Conservation (phyloP, 768 basidiomycete species). For the Postia placenta region DNA sequence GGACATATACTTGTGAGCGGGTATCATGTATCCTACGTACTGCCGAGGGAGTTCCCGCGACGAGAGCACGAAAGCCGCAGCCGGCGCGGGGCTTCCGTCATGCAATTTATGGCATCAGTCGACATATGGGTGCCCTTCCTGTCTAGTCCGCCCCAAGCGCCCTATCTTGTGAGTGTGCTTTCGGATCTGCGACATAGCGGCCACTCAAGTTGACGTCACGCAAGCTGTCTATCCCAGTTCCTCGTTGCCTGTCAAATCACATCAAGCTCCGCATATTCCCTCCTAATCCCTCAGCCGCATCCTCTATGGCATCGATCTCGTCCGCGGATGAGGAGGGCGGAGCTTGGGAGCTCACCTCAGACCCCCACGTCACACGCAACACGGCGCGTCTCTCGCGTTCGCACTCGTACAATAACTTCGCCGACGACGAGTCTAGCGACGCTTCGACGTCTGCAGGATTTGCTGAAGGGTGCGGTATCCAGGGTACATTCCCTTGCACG, state of each 20-base stretch:
- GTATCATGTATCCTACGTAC: conserved; percentile 70
- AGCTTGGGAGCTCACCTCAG: conserved; percentile 71
- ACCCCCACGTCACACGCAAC: conserved; percentile 65
- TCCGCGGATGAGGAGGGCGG: conserved; percentile 66
- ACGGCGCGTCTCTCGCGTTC: conserved; percentile 45
- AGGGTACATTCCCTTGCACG: conserved; percentile 73
- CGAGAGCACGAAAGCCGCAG: conserved; percentile 12
- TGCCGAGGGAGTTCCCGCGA: conserved; percentile 57
- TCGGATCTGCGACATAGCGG: too few species aligned
- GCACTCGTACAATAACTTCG: conserved; percentile 62
- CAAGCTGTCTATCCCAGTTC: conserved; percentile 72
- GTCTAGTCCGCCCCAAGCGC: conserved; percentile 61
- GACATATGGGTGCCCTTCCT: conserved; percentile 70
- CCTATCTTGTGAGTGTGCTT: conserved; percentile 53
- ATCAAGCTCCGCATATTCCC: conserved; percentile 72
- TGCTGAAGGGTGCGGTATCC: conserved; percentile 59
- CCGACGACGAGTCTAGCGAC: conserved; percentile 80
- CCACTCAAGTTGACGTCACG: not conserved
- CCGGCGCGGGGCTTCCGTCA: conserved; percentile 28
- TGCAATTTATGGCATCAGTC: conserved; percentile 78
- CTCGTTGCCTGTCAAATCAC: conserved; percentile 72
- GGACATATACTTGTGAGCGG: conserved; percentile 73
- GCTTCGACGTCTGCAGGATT: conserved; percentile 49
- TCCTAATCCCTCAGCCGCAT: conserved; percentile 41
- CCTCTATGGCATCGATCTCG: conserved; percentile 71